These are phyloP conservation scores for Marsdenia floribunda DNA, from an alignment of 257 asterid genomes.

Conservation along the genomic window DNA sequence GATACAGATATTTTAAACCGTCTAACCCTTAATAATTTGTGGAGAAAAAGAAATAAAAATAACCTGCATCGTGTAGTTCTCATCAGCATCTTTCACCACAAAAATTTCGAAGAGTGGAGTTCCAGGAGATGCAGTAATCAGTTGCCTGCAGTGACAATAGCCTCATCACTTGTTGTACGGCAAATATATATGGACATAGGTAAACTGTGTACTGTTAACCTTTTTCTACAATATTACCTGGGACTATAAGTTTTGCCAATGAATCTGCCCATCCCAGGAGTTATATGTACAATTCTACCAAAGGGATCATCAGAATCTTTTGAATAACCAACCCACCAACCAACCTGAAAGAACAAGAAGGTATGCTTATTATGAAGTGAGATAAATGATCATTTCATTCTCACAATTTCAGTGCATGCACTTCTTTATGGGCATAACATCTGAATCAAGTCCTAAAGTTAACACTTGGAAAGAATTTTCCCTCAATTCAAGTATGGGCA, in stretches of 20 bases:
- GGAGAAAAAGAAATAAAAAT: constrained; percentile 12
- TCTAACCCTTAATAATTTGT: neutral
- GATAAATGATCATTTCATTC: neutral
- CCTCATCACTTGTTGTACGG: constrained; percentile 1
- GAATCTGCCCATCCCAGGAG: constrained; percentile 89
- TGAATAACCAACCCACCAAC: constrained; percentile 99
- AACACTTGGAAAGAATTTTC: neutral
- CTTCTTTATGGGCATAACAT: neutral
- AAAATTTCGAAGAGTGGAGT: constrained; percentile 88
- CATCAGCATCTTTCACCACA: constrained; percentile 72
- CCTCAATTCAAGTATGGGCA: neutral
- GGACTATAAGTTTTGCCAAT: constrained; percentile 85
- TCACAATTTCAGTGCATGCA: neutral
- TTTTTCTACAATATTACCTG: constrained; percentile 40
- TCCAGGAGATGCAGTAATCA: constrained; percentile 85
- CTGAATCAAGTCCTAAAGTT: neutral
- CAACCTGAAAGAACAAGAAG: constrained; percentile 51
- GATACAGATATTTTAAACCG: neutral
- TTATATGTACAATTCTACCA: constrained; percentile 75
- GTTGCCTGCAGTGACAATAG: constrained; percentile 56
- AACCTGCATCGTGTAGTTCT: constrained; percentile 76
- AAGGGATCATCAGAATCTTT: constrained; percentile 85
- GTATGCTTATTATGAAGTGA: constrained; percentile 4
- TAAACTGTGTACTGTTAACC: neutral
- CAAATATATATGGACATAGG: neutral